Conservation (phyloP, 306 rosid genomes). For the Medicago ruthenica region DNA sequence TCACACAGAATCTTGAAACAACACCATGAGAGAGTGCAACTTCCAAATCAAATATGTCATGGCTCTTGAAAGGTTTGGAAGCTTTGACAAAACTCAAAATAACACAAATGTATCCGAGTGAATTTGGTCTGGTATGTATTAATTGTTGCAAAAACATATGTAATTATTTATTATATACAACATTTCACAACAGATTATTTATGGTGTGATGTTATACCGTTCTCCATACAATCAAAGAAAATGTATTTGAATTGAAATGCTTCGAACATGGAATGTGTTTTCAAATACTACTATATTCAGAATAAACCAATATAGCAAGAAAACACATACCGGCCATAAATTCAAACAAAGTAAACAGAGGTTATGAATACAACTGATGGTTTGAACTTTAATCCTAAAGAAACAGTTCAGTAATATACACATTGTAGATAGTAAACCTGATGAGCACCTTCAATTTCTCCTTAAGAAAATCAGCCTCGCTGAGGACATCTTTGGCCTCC, state of each 20-base stretch:
- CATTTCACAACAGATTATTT: neutral
- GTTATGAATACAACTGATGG: neutral
- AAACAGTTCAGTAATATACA: constrained; percentile 28
- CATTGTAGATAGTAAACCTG: constrained; percentile 33
- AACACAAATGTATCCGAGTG: neutral
- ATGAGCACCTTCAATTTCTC: constrained; percentile 84
- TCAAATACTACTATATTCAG: constrained; percentile 14
- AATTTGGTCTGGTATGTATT: constrained; percentile 8
- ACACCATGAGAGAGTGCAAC: neutral
- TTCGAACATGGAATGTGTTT: constrained; percentile 5
- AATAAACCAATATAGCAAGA: constrained; percentile 35
- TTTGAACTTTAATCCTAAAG: constrained; percentile 25
- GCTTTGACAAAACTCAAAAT: neutral
- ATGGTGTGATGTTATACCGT: neutral
- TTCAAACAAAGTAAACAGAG: constrained; percentile 16
- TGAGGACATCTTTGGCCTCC: constrained; percentile 76
- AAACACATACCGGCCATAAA: neutral
- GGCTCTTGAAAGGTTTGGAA: constrained; percentile 29
- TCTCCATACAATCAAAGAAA: constrained; percentile 16
- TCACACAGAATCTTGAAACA: constrained; percentile 16
- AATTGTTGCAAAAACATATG: constrained; percentile 20
- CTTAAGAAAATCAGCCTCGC: constrained; percentile 91
- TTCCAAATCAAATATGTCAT: constrained; percentile 17
- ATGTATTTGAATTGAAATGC: constrained; percentile 25
- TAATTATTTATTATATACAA: constrained; percentile 3